Conservation (phyloP, 2,329 filamentous ascomycete species). For the Aspergillus sp. region DNA sequence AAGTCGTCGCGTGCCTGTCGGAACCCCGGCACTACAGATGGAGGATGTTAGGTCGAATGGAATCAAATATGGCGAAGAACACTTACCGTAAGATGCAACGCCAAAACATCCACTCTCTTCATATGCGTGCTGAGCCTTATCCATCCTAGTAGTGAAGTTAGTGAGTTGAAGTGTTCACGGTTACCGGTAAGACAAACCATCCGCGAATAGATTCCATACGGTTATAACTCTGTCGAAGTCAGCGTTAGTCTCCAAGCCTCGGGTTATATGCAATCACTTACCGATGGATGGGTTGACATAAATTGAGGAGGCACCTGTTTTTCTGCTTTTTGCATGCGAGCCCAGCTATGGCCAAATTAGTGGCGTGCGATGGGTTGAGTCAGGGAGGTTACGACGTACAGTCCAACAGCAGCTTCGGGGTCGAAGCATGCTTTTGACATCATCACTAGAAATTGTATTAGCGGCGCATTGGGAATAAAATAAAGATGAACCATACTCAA, state of each 20-base stretch:
- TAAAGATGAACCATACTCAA: constrained; percentile 39
- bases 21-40: constrained; percentile 22
- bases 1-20: constrained; percentile 19
- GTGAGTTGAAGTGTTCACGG: not conserved
- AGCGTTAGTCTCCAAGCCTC: not conserved
- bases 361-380: not conserved
- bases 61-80: not conserved
- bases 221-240: constrained; percentile 46
- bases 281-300: constrained; percentile 60
- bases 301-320: constrained; percentile 54
- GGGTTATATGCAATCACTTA: constrained; percentile 18
- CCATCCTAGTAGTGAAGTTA: constrained; percentile 32
- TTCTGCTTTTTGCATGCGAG: constrained; percentile 51
- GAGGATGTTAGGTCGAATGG: not conserved
- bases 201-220: constrained; percentile 55
- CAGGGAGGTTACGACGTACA: constrained; percentile 37
- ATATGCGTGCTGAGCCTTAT: constrained; percentile 41
- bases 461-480: not conserved
- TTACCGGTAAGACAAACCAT: constrained; percentile 39
- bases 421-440: constrained; percentile 63
- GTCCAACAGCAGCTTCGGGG: constrained; percentile 54
- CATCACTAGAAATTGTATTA: constrained; percentile 48
- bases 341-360: constrained; percentile 39
- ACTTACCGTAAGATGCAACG: constrained; percentile 30
- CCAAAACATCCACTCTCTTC: constrained; percentile 40